Base-by-base conservation (phyloP, 805 yeast species). In the Candida sithepensis region DNA sequence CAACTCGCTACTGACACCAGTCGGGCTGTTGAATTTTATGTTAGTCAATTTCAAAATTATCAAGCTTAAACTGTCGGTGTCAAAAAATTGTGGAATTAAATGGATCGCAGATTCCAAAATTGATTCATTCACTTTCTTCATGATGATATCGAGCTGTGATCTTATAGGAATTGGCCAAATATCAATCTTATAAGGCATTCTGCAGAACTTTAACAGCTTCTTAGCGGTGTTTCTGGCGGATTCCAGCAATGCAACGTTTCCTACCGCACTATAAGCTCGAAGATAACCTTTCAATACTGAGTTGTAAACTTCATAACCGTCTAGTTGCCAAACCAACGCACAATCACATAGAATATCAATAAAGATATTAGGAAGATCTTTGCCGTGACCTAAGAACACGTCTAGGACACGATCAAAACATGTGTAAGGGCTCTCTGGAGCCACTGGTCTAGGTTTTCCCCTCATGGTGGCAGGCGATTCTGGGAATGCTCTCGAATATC, bases 241-340 rank as follows among this genome's bases (percentile, higher is more conserved):
- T 23, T 12, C 16, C 20, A 21, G 24, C 14, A 41, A 23, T 13
- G 43, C 22, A 2, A 36, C 20, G 4, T 42, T 39, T 9, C 22
- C 16, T 30, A 24, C 43, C 4, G 44, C 26, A 8, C 22, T 22
- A n/a, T 13, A 39, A 19, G 28, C 33, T 33, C 50, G 24, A 14
- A 46, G n/a, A 21, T 41, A 53, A 2, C 54, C 52, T 22, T 48
- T 49, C 19, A 52, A 20, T 32, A 53, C 53, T 4, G 53, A 39
- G 4, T 47, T n/a, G 32, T 49, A 53, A 3, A 51, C 53, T 43
- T 53, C 54, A 42, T 54, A 56, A 8, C 60, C 60, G 40, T 56
- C 60, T 24, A 56, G 24, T 28, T 56, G 60, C 60, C 60, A 56
- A 22, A 56, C 52, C 41, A 55, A 49, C 14, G 45, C 21, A 43